Evolutionary conservation across 139 green algal species (phyloP).

Genomic region (Coelastrella sp.): DNA sequence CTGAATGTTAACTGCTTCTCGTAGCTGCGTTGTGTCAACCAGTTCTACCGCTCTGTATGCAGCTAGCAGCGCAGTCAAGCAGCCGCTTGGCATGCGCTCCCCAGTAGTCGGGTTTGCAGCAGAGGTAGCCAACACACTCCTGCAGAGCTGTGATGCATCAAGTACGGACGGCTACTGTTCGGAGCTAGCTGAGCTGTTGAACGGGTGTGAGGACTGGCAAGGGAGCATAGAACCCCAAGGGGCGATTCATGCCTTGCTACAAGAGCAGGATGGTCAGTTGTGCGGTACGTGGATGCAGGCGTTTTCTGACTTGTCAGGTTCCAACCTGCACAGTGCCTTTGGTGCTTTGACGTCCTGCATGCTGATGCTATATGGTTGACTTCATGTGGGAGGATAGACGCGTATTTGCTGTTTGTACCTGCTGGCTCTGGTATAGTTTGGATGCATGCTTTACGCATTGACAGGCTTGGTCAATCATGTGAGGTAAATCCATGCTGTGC

Average conservation of each 20-base stretch:
- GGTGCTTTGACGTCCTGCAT: no score
- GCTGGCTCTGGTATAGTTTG: no score
- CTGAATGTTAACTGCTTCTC: no score
- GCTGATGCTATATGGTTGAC: no score
- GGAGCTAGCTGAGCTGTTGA: slow-evolving; percentile 11
- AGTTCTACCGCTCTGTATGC: background rate
- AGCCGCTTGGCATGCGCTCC: slow-evolving; percentile 37
- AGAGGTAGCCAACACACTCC: slow-evolving; percentile 36
- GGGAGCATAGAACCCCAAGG: slow-evolving; percentile 24
- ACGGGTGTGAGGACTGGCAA: slow-evolving; percentile 18
- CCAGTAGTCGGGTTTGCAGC: background rate
- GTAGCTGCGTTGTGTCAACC: no score
- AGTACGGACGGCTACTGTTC: slow-evolving; percentile 1
- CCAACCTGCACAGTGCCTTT: no score
- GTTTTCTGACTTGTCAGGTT: background rate
- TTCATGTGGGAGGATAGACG: no score
- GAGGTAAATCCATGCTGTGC: background rate
- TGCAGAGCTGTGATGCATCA: slow-evolving; percentile 1
- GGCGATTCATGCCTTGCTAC: slow-evolving; percentile 26
- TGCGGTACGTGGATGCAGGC: slow-evolving; percentile 3
- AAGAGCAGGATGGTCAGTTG: slow-evolving; percentile 50
- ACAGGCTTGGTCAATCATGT: background rate
- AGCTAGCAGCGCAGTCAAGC: background rate
- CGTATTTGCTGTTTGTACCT: no score
- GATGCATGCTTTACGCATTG: no score